Conservation (phyloP, 805 yeast species). For the Naumovozyma castellii region DNA sequence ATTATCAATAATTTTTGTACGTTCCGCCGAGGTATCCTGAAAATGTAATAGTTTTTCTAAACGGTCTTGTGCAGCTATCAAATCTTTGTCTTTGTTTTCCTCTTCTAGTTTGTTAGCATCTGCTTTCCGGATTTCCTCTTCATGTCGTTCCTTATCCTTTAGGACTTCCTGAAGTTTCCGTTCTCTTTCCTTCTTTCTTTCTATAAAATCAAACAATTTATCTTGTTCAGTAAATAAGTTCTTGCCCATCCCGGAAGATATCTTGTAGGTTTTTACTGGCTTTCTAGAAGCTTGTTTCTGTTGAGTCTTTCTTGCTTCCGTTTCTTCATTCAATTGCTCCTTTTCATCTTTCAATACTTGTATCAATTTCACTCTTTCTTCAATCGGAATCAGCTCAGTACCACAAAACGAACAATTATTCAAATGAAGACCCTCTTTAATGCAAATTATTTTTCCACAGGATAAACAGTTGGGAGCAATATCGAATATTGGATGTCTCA, state of each 20-base stretch:
- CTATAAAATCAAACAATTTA: constrained; percentile 49
- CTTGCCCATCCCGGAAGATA: constrained; percentile 52
- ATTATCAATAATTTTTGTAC: constrained; percentile 87
- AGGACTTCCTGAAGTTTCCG: constrained; percentile 28
- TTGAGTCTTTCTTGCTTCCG: constrained; percentile 14
- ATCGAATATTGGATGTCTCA: constrained; percentile 78
- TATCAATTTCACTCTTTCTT: constrained; percentile 53
- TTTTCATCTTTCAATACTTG: constrained; percentile 47
- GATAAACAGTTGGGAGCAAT: constrained; percentile 87
- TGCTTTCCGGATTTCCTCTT: constrained; percentile 25
- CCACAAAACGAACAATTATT: constrained; percentile 87
- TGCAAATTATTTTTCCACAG: constrained; percentile 91
- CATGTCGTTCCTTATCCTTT: constrained; percentile 18
- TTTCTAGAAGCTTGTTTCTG: constrained; percentile 17
- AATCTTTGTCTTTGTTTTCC: constrained; percentile 43
- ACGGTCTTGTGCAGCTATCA: constrained; percentile 60
- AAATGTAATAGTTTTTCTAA: constrained; percentile 65
- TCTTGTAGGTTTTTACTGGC: constrained; percentile 37
- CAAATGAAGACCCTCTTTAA: constrained; percentile 61
- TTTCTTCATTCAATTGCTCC: constrained; percentile 26
- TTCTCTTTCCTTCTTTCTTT: constrained; percentile 36
- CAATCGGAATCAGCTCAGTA: constrained; percentile 44
- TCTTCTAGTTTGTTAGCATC: constrained; percentile 33
- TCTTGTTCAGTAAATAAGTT: constrained; percentile 65
- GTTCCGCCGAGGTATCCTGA: constrained; percentile 78